Base-by-base conservation (phyloP, 108 stramenopile genomes). In the Cyclotella choctawhatcheeana region DNA sequence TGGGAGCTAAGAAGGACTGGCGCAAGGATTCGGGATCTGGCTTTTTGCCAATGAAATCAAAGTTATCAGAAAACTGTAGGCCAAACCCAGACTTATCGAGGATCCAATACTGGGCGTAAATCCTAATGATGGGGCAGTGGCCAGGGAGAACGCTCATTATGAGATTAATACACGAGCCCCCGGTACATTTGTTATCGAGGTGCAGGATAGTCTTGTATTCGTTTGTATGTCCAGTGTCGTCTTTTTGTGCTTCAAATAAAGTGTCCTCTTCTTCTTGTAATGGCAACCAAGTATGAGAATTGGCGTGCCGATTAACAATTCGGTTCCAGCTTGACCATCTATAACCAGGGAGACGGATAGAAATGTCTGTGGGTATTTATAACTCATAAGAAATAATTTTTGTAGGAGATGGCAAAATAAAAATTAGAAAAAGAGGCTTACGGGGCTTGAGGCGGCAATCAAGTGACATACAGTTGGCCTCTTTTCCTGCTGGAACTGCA, bases 41-140 rank as follows among this genome's bases (percentile, higher is more conserved):
- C 37, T 72, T 55, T 17, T 88, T 64, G 29, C 84, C 86, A 25
- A 92, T 55, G 1, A 90, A 31, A 63, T 90, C 85, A 55, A 87
- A 86, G 16, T 82, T 82, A 22, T 88, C 89, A 47, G 85, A 74
- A 64, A 93, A 93, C 16, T 74, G 86, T 35, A 89, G 87, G 17
- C 89, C 87, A 58, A 90, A 90, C 21, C 86, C 85, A 10, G 88
- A 84, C 51, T 90, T 90, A 66, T 93, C 92, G 0, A 90, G 47
- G 0, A 93, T 83, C 92, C 89, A 93, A 62, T 88, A 93, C 69
- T 93, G 92, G 1, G 89, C 83, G 56, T 86, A 93, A 17, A 90
- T 52, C 26, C 87, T 54, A 10, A 93, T 35, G 2, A 69, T 85
- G 25, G 92, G 92, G 40, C 64, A 82, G 37, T 90, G 89, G 0